Evolutionary conservation across 352 stramenopile species (phyloP).

Genomic region (Blastocystis sp.): DNA sequence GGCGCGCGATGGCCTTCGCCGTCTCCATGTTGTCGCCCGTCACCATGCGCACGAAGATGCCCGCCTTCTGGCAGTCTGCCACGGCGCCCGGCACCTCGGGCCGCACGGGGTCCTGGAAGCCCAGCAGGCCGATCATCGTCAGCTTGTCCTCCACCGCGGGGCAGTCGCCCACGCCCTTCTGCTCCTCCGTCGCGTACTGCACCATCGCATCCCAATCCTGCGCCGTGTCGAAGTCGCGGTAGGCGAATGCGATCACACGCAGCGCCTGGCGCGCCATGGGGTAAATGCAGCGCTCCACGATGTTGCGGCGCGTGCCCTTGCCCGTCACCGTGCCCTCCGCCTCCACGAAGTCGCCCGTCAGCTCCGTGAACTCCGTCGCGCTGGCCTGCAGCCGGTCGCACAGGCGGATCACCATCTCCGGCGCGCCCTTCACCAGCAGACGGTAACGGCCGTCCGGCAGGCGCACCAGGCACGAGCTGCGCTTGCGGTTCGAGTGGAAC

Average conservation of each 20-base stretch:
- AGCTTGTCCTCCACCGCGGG: conserved; percentile 76
- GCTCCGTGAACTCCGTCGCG: not conserved
- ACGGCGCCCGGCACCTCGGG: conserved; percentile 88
- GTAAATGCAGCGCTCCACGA: conserved; percentile 76
- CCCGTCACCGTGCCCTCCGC: conserved; percentile 37
- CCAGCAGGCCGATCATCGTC: conserved; percentile 85
- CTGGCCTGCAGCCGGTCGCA: conserved; percentile 27
- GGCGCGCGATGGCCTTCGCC: conserved; percentile 87
- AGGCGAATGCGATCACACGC: conserved; percentile 80
- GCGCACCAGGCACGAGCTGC: conserved; percentile 62
- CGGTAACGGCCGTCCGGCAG: conserved; percentile 73
- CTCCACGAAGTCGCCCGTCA: conserved; percentile 55
- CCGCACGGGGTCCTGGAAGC: conserved; percentile 91
- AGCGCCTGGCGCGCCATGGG: conserved; percentile 78
- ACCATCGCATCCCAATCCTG: conserved; percentile 74
- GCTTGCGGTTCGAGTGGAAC: conserved; percentile 66
- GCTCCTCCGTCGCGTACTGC: conserved; percentile 76
- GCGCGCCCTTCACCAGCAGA: conserved; percentile 75
- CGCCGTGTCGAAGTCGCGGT: conserved; percentile 73
- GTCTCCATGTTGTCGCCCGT: conserved; percentile 98
- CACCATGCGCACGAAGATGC: conserved; percentile 97
- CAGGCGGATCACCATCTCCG: conserved; percentile 69
- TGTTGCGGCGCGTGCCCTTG: conserved; percentile 25
- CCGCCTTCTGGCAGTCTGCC: conserved; percentile 85
- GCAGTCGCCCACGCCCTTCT: conserved; percentile 70